These are phyloP conservation scores for Lobosporangium transversale DNA, from an alignment of 192 early-diverging fungal genomes.

Conservation along the genomic window DNA sequence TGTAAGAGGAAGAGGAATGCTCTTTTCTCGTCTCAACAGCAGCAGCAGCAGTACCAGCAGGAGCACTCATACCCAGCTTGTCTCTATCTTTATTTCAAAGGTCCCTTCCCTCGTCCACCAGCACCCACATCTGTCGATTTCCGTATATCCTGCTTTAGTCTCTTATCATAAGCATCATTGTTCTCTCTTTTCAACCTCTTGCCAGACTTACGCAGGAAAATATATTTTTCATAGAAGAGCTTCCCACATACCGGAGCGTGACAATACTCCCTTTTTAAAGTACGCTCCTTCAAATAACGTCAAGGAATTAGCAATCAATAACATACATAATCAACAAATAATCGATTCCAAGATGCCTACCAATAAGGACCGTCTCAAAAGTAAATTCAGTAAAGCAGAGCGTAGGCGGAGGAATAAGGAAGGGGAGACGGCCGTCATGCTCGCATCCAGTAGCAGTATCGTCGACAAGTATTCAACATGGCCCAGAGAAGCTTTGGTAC, in stretches of 20 bases:
- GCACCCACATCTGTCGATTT: not conserved
- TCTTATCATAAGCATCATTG: not conserved
- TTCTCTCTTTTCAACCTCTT: slow-evolving; percentile 12
- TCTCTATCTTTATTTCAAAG: slow-evolving; percentile 1
- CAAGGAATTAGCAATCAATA: slow-evolving; percentile 5
- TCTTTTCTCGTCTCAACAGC: slow-evolving; percentile 8
- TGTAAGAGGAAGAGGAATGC: slow-evolving; percentile 17
- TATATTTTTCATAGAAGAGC: slow-evolving; percentile 11
- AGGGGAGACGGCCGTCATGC: slow-evolving; percentile 11
- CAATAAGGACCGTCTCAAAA: slow-evolving; percentile 39
- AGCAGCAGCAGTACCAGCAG: not conserved
- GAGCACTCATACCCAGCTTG: slow-evolving; percentile 9
- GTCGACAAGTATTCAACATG: slow-evolving; percentile 45
- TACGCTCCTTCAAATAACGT: slow-evolving; percentile 12
- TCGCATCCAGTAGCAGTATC: slow-evolving; percentile 8
- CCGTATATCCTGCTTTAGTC: too few relatives aligned
- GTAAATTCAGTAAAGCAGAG: slow-evolving; percentile 35
- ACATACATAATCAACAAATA: not conserved
- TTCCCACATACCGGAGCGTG: not conserved
- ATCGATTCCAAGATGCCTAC: slow-evolving; percentile 23
- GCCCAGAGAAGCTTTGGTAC: slow-evolving; percentile 31
- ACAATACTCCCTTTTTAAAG: slow-evolving; percentile 41
- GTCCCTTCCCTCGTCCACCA: not conserved
- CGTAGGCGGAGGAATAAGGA: slow-evolving; percentile 23
- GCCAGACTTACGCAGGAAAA: slow-evolving; percentile 3